Conservation (phyloP, 192 early-diverging fungal species). For the Geranomyces variabilis region DNA sequence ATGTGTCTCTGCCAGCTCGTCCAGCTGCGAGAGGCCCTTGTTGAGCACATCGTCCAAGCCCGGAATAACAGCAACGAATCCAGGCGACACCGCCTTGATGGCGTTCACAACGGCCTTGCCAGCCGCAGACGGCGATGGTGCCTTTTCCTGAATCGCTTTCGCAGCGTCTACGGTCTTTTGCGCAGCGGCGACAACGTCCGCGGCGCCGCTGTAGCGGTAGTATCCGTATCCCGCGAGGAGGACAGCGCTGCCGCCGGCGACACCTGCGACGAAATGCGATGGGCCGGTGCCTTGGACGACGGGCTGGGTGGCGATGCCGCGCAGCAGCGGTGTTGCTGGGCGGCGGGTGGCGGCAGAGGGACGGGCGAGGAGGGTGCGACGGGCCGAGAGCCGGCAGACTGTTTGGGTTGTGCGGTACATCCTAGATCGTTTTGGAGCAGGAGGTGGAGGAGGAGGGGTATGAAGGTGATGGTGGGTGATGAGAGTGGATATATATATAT, state of each 20-base stretch:
- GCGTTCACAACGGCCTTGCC: constrained; percentile 9
- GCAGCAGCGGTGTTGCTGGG: not conserved
- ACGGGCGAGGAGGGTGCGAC: not conserved
- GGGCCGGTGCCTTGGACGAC: not conserved
- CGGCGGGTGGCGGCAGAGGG: not conserved
- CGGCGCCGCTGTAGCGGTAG: constrained; percentile 17
- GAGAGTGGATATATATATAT: too few relatives aligned
- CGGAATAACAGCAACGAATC: constrained; percentile 8
- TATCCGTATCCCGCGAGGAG: constrained; percentile 15
- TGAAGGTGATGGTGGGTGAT: too few relatives aligned
- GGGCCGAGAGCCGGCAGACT: constrained; percentile 4
- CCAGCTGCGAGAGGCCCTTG: constrained; percentile 18
- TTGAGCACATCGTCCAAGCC: constrained; percentile 18
- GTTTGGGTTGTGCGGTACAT: not conserved
- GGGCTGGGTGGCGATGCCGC: constrained; percentile 9
- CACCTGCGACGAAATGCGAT: constrained; percentile 13
- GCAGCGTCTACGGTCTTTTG: constrained; percentile 14
- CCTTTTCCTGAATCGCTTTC: constrained; percentile 1
- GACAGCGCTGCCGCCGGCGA: constrained; percentile 15
- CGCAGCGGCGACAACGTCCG: constrained; percentile 1
- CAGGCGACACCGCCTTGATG: constrained; percentile 11
- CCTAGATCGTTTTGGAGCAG: too few relatives aligned
- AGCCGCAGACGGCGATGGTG: constrained; percentile 4
- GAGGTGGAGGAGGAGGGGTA: too few relatives aligned
- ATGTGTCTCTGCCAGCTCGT: constrained; percentile 21